Base-by-base conservation (phyloP, 2,329 filamentous ascomycete genomes). In the Neofusicoccum cordaticola region DNA sequence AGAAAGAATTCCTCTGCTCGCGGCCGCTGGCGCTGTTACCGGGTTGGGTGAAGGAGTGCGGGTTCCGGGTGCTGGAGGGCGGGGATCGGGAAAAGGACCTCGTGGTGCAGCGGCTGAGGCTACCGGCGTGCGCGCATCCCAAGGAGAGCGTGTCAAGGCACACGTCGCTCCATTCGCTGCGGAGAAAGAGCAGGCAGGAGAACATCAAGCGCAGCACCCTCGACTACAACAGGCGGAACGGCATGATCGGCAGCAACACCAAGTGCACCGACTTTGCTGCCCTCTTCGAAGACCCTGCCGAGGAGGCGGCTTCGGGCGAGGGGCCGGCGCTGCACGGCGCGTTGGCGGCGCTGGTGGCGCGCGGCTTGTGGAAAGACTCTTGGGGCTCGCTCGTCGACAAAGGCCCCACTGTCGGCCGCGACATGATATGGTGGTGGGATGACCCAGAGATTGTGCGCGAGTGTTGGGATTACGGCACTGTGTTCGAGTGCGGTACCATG, bases 1-100 rank as follows among this genome's bases (percentile, higher is more conserved):
- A 88, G 70, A 79, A 80, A 22, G 78, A 83, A 15, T 88, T 85
- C 64, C 82, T 85, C 8, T 89, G 86, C 68, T 82, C 82, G 4
- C 86, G 83, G 62, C 88, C 88, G 0, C 85, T 81, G 42, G 81
- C 81, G 9, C 75, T 86, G 1, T 83, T 91, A 47, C 85, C 86
- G 0, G 75, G 80, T 34, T 89, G 87, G 84, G 78, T 90, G 15
- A 79, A 78, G 0, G 82, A 86, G 31, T 85, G 83, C 1, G 81
- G 81, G 0, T 81, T 88, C 64, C 72, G 73, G 47, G 45, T 77
- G 15, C 67, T 67, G 7, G 60, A 63, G 15, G 60, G 60, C 27
- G 53, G 17, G 4, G 53, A 27, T 15, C 22, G 34, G 13, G 34
- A 47, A n/a, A 61, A 66, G 45, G 69, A 71, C n/a, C 66, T 68